Evolutionary conservation across 108 stramenopile genomes (phyloP), one percentile per base, ranked within the genome.

Genomic region (Pseudonitzschia multistriata): DNA sequence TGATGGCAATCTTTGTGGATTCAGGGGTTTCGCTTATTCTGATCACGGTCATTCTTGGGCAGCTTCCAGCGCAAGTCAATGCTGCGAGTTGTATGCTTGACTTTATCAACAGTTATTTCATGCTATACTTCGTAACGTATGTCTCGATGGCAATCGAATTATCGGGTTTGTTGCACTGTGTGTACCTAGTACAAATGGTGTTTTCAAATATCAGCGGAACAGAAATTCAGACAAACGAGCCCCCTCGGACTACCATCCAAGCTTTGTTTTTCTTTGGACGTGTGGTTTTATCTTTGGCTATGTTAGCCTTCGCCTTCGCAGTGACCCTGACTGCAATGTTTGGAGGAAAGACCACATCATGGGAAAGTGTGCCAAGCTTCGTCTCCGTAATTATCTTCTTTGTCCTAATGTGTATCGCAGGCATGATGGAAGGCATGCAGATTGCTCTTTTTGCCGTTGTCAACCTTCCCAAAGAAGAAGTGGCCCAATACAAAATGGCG

Each of bases 341-440:
- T 50, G 37, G 76, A 25, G 82, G 79, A 8, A 68, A 83, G 68
- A 88, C 84, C 22, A 79, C 79, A 61, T 81, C 81, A 77, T 83
- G 77, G 80, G 72, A 66, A 17, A 82, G 85, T 54, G 80, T 87
- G 37, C 84, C 90, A 13, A 37, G 49, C 17, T 30, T n/a, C 2
- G 74, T 76, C 59, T 66, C 88, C 5, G 72, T 91, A 30, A 52
- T 90, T 60, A 53, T 94, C 19, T 86, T 94, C 72, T 80, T 91
- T 60, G 66, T 89, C 57, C 75, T 94, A 54, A 81, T 88, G 83
- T 63, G 67, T 49, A 49, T 91, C 42, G 87, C 88, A 52, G 93
- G 93, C 77, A 78, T 88, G 75, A 68, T 94, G 53, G 92, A 94
- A 77, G 92, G 85, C 47, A 91, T 90, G 86, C 92, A 94, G 63